A percentile compares a stretch with the other conserved stretches of the same genome.
Conservation (phyloP, 23 red algal species). For the Cyanidiococcus yangmingshanensis region DNA sequence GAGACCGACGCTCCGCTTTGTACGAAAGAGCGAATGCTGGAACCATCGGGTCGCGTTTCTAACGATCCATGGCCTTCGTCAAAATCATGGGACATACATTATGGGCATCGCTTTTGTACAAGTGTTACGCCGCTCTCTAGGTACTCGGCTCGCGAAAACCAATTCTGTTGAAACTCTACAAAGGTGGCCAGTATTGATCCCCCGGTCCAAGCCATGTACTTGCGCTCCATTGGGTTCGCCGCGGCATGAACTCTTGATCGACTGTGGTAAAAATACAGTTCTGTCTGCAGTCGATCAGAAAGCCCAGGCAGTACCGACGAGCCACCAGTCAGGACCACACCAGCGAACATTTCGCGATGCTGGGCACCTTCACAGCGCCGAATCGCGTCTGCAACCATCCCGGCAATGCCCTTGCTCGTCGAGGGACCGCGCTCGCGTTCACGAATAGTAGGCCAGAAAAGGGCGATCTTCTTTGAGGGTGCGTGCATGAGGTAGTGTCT, state of each 20-base stretch:
- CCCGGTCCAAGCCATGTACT: slow-evolving; percentile 83
- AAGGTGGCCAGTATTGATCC: slow-evolving; percentile 93
- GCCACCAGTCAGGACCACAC: slow-evolving; percentile 79
- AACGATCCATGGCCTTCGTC: too few relatives aligned
- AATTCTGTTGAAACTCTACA: slow-evolving; percentile 86
- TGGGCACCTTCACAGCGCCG: slow-evolving; percentile 41
- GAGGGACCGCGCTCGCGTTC: not conserved
- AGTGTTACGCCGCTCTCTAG: slow-evolving; percentile 46
- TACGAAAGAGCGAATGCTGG: too few relatives aligned
- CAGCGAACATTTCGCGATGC: slow-evolving; percentile 84
- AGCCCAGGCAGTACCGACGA: slow-evolving; percentile 65
- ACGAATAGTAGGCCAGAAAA: slow-evolving; percentile 8
- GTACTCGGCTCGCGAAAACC: slow-evolving; percentile 76
- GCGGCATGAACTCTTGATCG: slow-evolving; percentile 63
- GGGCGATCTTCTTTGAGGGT: slow-evolving; percentile 5
- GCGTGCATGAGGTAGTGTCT: slow-evolving; percentile 10
- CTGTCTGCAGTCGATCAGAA: slow-evolving; percentile 48
- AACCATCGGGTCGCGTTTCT: too few relatives aligned
- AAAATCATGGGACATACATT: too few relatives aligned
- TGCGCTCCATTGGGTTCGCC: slow-evolving; percentile 48
- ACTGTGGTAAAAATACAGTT: slow-evolving; percentile 39
- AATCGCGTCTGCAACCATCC: slow-evolving; percentile 61
- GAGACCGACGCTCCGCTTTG: too few relatives aligned
- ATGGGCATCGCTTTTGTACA: slow-evolving; percentile 36
- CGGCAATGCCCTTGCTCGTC: slow-evolving; percentile 37